phyloP scores from a whole-genome alignment of 352 stramenopile genomes.

The Phytophthora pisi region DNA sequence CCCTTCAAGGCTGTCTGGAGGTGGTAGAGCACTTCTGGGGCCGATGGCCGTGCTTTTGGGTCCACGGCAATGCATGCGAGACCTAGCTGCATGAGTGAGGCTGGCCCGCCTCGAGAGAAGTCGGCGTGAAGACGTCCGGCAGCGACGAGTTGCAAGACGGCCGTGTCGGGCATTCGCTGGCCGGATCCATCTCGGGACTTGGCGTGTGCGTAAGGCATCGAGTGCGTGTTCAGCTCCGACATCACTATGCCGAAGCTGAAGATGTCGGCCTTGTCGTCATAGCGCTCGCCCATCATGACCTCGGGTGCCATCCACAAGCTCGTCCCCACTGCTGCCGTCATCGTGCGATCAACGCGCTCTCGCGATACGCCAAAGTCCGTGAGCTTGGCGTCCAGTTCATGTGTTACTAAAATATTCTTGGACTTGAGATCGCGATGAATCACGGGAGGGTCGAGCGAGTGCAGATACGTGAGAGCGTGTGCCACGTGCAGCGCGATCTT shows the following conservation, averaged over 20 bases:
- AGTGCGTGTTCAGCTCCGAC: slow-evolving; percentile 37
- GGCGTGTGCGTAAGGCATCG: slow-evolving; percentile 27
- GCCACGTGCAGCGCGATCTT: too few species aligned
- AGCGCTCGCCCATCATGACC: slow-evolving; percentile 39
- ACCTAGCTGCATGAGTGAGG: slow-evolving; percentile 18
- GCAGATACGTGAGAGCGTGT: too few species aligned
- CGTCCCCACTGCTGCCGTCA: slow-evolving; percentile 39
- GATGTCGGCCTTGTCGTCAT: slow-evolving; percentile 29
- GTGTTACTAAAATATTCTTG: too few species aligned
- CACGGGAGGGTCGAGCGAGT: too few species aligned
- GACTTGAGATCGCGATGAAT: too few species aligned
- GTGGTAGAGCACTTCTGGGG: slow-evolving; percentile 25
- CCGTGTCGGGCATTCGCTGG: slow-evolving; percentile 14
- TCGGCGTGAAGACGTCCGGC: slow-evolving; percentile 25
- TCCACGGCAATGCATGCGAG: slow-evolving; percentile 19
- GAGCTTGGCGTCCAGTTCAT: too few species aligned
- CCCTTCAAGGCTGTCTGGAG: slow-evolving; percentile 8
- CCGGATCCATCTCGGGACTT: slow-evolving; percentile 1
- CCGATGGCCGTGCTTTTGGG: slow-evolving; percentile 20
- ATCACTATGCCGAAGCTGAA: slow-evolving; percentile 36
- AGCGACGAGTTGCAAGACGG: slow-evolving; percentile 29
- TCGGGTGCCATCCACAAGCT: slow-evolving; percentile 44
- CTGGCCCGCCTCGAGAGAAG: slow-evolving; percentile 22
- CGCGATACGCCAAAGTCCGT: too few species aligned
- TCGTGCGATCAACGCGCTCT: too few species aligned